phyloP scores from a whole-genome alignment of 2,329 filamentous ascomycete species.

The Acrocalymma vagum region DNA sequence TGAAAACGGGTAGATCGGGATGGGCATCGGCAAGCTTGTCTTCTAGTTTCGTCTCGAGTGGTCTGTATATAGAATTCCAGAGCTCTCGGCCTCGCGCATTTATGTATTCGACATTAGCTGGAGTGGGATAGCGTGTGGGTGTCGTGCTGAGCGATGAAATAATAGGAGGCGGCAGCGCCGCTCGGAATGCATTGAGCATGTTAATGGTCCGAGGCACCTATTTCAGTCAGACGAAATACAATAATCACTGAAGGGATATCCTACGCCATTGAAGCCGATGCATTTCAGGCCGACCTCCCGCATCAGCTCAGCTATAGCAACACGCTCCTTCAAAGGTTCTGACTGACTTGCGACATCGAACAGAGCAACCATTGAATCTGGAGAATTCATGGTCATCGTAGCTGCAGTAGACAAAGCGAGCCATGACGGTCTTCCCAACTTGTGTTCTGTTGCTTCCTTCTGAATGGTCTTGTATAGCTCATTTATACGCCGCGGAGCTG shows the following conservation, averaged over 20 bases:
- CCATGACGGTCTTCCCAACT: slow-evolving; percentile 45
- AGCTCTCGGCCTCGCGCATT: slow-evolving; percentile 68
- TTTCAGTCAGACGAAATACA: slow-evolving; percentile 3
- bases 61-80: slow-evolving; percentile 81
- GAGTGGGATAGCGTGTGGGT: slow-evolving; percentile 60
- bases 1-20: slow-evolving; percentile 83
- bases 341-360: slow-evolving; percentile 54
- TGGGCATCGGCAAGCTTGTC: slow-evolving; percentile 77
- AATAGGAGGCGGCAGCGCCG: slow-evolving; percentile 67
- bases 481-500: slow-evolving; percentile 41
- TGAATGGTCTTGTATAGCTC: slow-evolving; percentile 41
- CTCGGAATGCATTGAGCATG: slow-evolving; percentile 76
- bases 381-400: slow-evolving; percentile 87
- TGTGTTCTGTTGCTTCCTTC: slow-evolving; percentile 36
- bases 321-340: slow-evolving; percentile 41
- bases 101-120: slow-evolving; percentile 63
- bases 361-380: slow-evolving; percentile 73
- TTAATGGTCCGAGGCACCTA: slow-evolving; percentile 84
- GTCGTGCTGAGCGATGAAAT: slow-evolving; percentile 61
- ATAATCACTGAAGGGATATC: slow-evolving; percentile 1
- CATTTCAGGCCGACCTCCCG: slow-evolving; percentile 79
- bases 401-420: slow-evolving; percentile 68
- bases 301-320: slow-evolving; percentile 73
- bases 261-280: slow-evolving; percentile 76
- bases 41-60: slow-evolving; percentile 76